phyloP scores from a whole-genome alignment of 1,139 yeast species.

The Candida labiduridarum region DNA sequence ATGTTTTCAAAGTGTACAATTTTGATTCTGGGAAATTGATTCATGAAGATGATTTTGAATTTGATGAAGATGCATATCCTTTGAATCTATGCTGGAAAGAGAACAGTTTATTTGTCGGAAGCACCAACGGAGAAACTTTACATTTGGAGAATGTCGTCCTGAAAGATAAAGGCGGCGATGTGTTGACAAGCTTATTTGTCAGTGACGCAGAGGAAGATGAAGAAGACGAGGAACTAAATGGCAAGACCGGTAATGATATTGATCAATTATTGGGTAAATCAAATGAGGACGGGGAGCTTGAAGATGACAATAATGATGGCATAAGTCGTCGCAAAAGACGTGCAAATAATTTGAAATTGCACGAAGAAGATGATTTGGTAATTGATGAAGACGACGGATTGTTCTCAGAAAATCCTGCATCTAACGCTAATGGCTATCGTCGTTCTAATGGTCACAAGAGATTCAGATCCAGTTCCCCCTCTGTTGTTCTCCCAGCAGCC shows the following conservation, averaged over 20 bases:
- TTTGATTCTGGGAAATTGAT: slow-evolving; percentile 12
- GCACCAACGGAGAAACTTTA: slow-evolving; percentile 55
- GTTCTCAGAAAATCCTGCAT: slow-evolving; percentile 19
- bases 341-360: slow-evolving; percentile 19
- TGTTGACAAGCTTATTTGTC: slow-evolving; percentile 25
- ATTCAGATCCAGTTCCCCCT: slow-evolving; percentile 6
- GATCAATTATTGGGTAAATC: slow-evolving; percentile 24
- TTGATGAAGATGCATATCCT: slow-evolving; percentile 17
- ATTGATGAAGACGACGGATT: slow-evolving; percentile 22
- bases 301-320: not conserved
- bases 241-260: slow-evolving; percentile 24
- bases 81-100: slow-evolving; percentile 17
- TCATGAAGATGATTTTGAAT: slow-evolving; percentile 14
- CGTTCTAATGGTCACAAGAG: slow-evolving; percentile 15
- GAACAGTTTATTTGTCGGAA: slow-evolving; percentile 45
- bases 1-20: slow-evolving; percentile 15
- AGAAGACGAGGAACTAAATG: slow-evolving; percentile 22
- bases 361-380: slow-evolving; percentile 26
- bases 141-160: slow-evolving; percentile 35
- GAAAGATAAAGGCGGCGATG: slow-evolving; percentile 23
- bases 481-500: not conserved
- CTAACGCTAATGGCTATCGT: slow-evolving; percentile 17
- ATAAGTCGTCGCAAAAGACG: slow-evolving; percentile 5
- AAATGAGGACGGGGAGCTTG: slow-evolving; percentile 20
- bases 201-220: slow-evolving; percentile 34